Percentiles rank a stretch among this genome's conserved stretches.
These are phyloP conservation scores for Cyanidiococcus yangmingshanensis DNA, from an alignment of 23 red algal species.

Conservation along the genomic window DNA sequence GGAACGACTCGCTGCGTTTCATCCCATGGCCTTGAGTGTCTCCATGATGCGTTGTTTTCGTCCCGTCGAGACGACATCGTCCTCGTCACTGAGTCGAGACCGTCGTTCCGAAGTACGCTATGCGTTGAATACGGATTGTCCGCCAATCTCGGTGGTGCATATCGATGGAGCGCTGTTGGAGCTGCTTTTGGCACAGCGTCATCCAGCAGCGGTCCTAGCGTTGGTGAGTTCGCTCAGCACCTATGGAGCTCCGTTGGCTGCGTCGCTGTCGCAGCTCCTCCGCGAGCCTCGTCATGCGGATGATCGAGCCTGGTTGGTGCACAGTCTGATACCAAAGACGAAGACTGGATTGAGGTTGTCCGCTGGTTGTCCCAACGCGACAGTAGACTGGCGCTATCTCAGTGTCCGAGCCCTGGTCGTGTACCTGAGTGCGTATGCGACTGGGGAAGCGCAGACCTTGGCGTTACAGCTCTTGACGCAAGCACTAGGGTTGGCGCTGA, in stretches of 20 bases:
- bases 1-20: neutral
- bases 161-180: neutral
- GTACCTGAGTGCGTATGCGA: slow-evolving; percentile 1
- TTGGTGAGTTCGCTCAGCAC: neutral
- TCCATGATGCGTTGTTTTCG: neutral
- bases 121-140: neutral
- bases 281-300: neutral
- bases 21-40: slow-evolving; percentile 4
- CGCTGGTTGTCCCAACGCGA: neutral
- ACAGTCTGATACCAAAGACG: neutral
- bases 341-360: neutral
- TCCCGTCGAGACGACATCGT: neutral
- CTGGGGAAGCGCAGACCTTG: neutral
- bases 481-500: neutral
- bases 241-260: neutral
- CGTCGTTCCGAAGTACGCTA: neutral
- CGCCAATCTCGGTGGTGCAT: neutral
- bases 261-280: neutral
- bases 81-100: no score
- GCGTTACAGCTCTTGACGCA: neutral
- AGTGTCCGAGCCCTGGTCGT: neutral
- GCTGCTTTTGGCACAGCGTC: neutral
- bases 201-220: neutral
- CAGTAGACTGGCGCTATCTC: neutral
- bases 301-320: slow-evolving; percentile 8